Evolutionary conservation across 257 asterid genomes (phyloP), one percentile per base, ranked within the genome.

Genomic region (Solanum megistacrolobum): DNA sequence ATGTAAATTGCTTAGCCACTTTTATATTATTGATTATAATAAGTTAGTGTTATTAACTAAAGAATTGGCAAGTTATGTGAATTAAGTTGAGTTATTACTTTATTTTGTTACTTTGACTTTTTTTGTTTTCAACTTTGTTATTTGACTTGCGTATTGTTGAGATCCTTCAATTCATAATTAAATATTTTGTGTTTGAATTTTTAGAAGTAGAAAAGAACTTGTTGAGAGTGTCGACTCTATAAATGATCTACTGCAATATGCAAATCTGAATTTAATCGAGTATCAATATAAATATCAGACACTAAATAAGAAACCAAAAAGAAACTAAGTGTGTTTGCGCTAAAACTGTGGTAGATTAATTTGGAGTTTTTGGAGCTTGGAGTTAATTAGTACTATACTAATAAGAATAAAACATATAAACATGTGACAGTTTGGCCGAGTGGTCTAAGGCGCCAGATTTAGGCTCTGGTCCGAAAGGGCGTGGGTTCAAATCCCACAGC

Each of bases 391-490:
- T 7, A 58, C 2, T 2, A 20, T 58, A 58, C 0, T 7, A 0
- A 7, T 7, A 55, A 55, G 25, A 55, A 55, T 2, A 3, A 58
- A 1, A 58, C 0, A 1, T 7, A 0, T 20, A 7, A 5, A 5
- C 32, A 13, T 25, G 7, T 39, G 96, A 96, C 98, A 94, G 96
- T 96, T 97, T 97, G 98, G 98, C 98, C 98, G 99, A 96, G 98
- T 95, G 98, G 98, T 97, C 98, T 95, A 97, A 97, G 98, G 98
- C 98, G 99, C 98, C 98, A 93, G 98, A 96, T 95, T 96, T 96
- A 96, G 98, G 98, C 99, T 95, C 97, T 93, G 98, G 98, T 94
- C 98, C 96, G 98, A 92, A 94, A 96, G 98, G 99, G 98, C 98
- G 98, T 96, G 98, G 98, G 98, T 96, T 95, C 98, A 96, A 96